phyloP scores from a whole-genome alignment of 257 asterid genomes.

The Solanum lignicaule region DNA sequence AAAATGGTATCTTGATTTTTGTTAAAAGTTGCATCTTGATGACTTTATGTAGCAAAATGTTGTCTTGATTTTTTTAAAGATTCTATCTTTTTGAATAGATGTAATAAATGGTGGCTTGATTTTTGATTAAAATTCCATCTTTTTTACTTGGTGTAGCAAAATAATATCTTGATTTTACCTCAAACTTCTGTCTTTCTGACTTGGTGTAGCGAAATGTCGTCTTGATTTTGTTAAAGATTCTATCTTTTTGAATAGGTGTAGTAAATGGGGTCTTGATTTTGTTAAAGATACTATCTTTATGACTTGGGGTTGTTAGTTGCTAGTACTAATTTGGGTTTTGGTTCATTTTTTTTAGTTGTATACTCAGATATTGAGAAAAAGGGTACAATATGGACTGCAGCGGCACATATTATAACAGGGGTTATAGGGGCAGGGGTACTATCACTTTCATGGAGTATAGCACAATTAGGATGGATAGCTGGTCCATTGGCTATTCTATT shows the following conservation, averaged over 20 bases:
- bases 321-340: not conserved
- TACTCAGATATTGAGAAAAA: not conserved
- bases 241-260: not conserved
- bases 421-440: constrained; percentile 75
- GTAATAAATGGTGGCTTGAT: not conserved
- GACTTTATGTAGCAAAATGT: not conserved
- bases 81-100: not conserved
- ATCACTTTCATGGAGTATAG: constrained; percentile 65
- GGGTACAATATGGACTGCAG: constrained; percentile 64
- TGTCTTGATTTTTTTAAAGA: not conserved
- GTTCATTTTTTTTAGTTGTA: not conserved
- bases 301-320: not conserved
- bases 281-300: not conserved
- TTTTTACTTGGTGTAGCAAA: not conserved
- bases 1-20: not conserved
- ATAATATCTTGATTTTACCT: not conserved
- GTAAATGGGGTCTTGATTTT: not conserved
- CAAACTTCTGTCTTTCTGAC: not conserved
- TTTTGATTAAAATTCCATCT: not conserved
- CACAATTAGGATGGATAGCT: constrained; percentile 71
- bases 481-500: constrained; percentile 44
- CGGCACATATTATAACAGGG: constrained; percentile 60
- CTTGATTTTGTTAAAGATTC: not conserved
- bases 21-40: not conserved
- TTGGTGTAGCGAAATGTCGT: not conserved